Conservation (phyloP, 129 eudicot genomes). For the Ambrosia trifida region DNA sequence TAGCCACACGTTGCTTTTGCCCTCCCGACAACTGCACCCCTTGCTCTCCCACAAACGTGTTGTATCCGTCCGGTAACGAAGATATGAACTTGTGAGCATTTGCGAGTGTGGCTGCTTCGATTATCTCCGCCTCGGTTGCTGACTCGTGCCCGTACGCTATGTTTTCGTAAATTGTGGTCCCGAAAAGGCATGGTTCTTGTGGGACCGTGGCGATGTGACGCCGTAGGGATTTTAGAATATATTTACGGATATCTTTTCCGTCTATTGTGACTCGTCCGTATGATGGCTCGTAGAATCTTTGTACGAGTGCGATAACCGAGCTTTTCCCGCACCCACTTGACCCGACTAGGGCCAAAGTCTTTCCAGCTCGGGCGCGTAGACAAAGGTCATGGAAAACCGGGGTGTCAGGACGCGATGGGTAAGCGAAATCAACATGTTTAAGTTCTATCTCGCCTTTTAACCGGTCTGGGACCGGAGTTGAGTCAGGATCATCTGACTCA, state of each 20-base stretch:
- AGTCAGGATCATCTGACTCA: constrained; percentile 75
- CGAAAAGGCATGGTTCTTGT: constrained; percentile 96
- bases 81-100: constrained; percentile 95
- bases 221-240: constrained; percentile 71
- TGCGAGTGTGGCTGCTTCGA: constrained; percentile 85
- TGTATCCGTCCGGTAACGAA: constrained; percentile 79
- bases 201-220: constrained; percentile 79
- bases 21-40: constrained; percentile 97
- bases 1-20: constrained; percentile 90
- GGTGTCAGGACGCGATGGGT: constrained; percentile 84
- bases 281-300: constrained; percentile 79
- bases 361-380: constrained; percentile 82
- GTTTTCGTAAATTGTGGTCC: constrained; percentile 82
- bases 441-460: constrained; percentile 91
- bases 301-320: constrained; percentile 84
- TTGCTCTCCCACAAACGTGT: constrained; percentile 82
- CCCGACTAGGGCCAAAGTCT: constrained; percentile 92
- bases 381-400: constrained; percentile 65
- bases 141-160: constrained; percentile 88
- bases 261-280: constrained; percentile 81
- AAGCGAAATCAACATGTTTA: constrained; percentile 84
- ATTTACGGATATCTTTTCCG: constrained; percentile 81
- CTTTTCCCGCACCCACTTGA: constrained; percentile 98
- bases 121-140: constrained; percentile 83
- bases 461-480: constrained; percentile 62